phyloP scores from a whole-genome alignment of 176 grass and related monocot species.

The Chrysopogon serrulatus region DNA sequence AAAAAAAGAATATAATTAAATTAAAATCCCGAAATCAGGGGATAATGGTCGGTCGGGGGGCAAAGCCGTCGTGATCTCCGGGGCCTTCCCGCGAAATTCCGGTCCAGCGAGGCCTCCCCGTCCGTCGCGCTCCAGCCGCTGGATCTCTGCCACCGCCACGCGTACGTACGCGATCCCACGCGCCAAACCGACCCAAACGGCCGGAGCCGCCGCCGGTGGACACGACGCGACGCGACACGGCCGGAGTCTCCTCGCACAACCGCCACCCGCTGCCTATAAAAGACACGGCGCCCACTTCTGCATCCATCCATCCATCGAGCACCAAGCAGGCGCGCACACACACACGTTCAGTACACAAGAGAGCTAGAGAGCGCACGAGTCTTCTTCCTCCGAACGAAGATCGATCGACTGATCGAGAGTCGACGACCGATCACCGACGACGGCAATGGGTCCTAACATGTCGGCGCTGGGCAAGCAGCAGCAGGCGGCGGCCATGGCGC shows the following conservation, averaged over 20 bases:
- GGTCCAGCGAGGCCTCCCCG: no score
- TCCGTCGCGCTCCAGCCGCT: not conserved
- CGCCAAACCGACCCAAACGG: not conserved
- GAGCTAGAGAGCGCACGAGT: not conserved
- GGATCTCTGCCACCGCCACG: not conserved
- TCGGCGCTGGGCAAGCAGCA: not conserved
- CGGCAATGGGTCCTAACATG: conserved; percentile 1
- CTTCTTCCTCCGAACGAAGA: not conserved
- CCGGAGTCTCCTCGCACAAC: no score
- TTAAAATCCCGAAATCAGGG: no score
- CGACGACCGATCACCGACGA: not conserved
- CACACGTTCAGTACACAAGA: no score
- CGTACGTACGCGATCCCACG: not conserved
- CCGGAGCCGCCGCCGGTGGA: not conserved
- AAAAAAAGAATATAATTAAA: no score
- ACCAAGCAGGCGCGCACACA: not conserved
- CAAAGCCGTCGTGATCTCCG: no score
- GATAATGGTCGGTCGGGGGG: no score
- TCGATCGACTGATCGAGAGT: no score
- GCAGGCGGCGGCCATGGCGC: not conserved
- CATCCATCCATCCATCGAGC: not conserved
- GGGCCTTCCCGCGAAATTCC: no score
- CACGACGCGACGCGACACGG: not conserved
- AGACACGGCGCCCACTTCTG: not conserved
- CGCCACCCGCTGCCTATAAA: not conserved